Base-by-base conservation (phyloP, 1,284 basidiomycete genomes). In the Pascua guehoae region DNA sequence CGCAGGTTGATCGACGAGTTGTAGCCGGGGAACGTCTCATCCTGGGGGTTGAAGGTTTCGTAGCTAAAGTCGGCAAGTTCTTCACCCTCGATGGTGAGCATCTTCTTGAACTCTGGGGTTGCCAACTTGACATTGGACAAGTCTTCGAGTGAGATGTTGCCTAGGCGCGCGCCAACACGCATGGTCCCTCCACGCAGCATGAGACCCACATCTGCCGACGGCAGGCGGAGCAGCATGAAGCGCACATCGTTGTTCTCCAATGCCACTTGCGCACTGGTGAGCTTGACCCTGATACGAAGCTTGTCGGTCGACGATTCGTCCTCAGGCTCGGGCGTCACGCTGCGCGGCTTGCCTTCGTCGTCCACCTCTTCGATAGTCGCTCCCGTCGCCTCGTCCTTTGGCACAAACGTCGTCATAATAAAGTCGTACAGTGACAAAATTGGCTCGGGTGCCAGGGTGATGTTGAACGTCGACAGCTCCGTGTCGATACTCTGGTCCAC, bases 31-130 rank as follows among this genome's bases (percentile, higher is more conserved):
- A 91, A 89, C 1, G 81, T 81, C 8, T 68, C 58, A 41, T 83
- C 81, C 10, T 65, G 68, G 3, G 79, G 75, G 73, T 95, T 89
- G 76, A 87, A 95, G 0, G 93, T 98, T 76, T 97, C 88, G 76
- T 98, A 98, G 54, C 84, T 85, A 79, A 99, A 93, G 73, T 97
- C 90, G 24, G 93, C 95, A 48, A 98, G 85, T 73, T 98, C 90
- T 66, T 92, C 86, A 41, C 94, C 96, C 71, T 98, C 91, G 55
- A 98, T 98, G 37, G 91, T 89, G 54, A 99, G 79, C 10, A 99
- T 82, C 67, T 92, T 85, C 69, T 90, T 89, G 80, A 95, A 96
- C 12, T 72, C 65, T 0, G 73, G 74, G 54, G 86, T 83, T 1
- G 84, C 81, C 16, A 83, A 81, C 40, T 84, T 78, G 14, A 80